Base-by-base conservation (phyloP, 768 basidiomycete genomes). In the Boletus bicolor region DNA sequence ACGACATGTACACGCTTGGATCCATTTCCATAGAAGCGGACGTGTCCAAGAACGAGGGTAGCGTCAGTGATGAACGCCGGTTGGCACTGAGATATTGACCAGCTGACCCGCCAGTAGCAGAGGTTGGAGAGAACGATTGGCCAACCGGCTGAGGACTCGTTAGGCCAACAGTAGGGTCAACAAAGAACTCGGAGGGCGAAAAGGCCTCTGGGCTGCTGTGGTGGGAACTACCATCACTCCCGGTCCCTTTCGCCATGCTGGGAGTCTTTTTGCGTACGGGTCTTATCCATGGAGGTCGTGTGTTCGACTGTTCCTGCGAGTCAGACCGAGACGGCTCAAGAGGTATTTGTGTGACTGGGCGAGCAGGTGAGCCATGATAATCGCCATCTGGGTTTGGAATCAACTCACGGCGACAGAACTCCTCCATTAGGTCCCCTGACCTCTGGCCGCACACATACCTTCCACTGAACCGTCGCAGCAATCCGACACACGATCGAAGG, bases 381-480 rank as follows among this genome's bases (percentile, higher is more conserved):
- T 47, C 24, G 26, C 14, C 21, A 47, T 36, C 39, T 44, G 32
- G 30, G 26, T 8, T 32, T 17, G 21, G 53, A 41, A 57, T 51
- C n/a, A 15, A 76, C 76, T 71, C 59, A 87, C 92, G 73, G 69
- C 93, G 84, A 75, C 94, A 96, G 70, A 95, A 94, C 70, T 96
- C 94, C 67, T 96, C 93, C 81, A 97, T 88, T 42, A 96, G 79
- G 72, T 96, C 94, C 30, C 93, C 92, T 44, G 89, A 92, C 49
- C 94, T 78, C 42, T 93, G 82, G 2, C 93, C 93, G 67, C 94
- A 96, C 21, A 96, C 84, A 73, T 97, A 97, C 44, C 93, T 82
- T 58, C 89, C 91, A 61, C 91, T 93, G 72, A 97, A 97, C 36
- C 92, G 79, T 53, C 91, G 76, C 55, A 96, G 73, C n/a, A 97